Evolutionary conservation across 805 yeast genomes (phyloP).

Genomic region (Candida palmyrensis): DNA sequence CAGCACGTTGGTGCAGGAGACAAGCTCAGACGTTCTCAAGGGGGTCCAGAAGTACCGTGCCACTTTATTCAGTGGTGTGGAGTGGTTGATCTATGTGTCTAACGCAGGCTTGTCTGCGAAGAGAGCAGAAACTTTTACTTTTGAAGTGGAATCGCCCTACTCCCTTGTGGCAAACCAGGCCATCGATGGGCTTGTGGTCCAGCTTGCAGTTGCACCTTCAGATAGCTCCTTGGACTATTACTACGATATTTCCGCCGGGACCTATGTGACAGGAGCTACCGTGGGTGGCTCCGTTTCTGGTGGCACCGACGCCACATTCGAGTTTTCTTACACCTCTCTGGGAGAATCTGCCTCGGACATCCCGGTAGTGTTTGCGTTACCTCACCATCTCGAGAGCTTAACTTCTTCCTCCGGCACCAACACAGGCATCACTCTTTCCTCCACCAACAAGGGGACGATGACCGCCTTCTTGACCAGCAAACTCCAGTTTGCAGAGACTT

Average conservation of each 20-base stretch:
- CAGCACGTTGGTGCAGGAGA: conserved; percentile 16
- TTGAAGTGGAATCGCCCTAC: conserved; percentile 26
- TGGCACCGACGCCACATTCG: conserved; percentile 43
- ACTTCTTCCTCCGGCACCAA: conserved; percentile 18
- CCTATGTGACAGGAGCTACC: conserved; percentile 48
- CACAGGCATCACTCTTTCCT: conserved; percentile 40
- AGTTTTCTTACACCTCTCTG: conserved; percentile 41
- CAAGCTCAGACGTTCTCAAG: conserved; percentile 26
- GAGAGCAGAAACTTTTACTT: conserved; percentile 15
- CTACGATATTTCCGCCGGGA: conserved; percentile 68
- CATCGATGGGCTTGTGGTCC: conserved; percentile 42
- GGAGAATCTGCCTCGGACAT: conserved; percentile 46
- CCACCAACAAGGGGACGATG: conserved; percentile 51
- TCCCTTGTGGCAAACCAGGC: conserved; percentile 40
- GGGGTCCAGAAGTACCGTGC: conserved; percentile 50
- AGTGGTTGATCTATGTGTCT: conserved; percentile 66
- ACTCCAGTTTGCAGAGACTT: conserved; percentile 32
- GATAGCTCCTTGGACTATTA: conserved; percentile 27
- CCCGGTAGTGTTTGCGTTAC: conserved; percentile 48
- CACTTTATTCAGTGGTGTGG: conserved; percentile 48
- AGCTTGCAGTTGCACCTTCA: conserved; percentile 30
- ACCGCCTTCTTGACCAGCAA: conserved; percentile 37
- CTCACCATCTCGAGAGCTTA: conserved; percentile 46
- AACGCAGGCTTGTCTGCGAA: conserved; percentile 23
- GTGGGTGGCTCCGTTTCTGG: conserved; percentile 43